Evolutionary conservation across 2,329 filamentous ascomycete genomes (phyloP), one percentile per base, ranked within the genome.

Genomic region (Xylaria sp.): DNA sequence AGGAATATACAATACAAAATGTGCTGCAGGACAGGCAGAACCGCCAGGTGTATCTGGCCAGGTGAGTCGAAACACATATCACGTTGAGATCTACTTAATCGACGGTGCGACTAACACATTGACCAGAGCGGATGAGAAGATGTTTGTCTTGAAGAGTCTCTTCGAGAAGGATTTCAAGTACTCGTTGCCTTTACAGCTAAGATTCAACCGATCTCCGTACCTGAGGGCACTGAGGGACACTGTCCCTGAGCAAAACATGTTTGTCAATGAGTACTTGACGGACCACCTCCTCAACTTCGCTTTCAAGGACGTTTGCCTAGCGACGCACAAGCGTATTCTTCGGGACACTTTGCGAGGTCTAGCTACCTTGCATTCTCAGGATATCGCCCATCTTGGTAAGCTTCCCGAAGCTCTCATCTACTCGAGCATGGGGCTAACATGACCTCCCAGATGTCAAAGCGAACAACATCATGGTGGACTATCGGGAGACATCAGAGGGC

Each of bases 391-490:
- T 74, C 74, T 78, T 37, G 79, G 78, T 78, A 72, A 61, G 73
- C 55, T 46, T 66, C 55, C 58, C 56, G 65, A 37, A 66, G 67
- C 71, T 54, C 18, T 32, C 70, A 4, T 15, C 7, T 32, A 5
- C 18, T 8, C 15, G 7, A 66, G 12, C 7, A 15, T 46, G 51
- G 23, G 55, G 44, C 64, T 71, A 55, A 72, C 52, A 15, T 50
- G 2, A 7, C 5, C 12, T 20, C 50, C 48, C 73, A 80, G 81
- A 84, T 72, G 81, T 83, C 69, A 84, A 84, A 73, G 75, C 81
- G 52, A 80, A 84, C 71, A 84, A 84, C 61, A 81, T 84, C 61
- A 78, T 84, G 74, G 66, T 84, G 13, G 80, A 83, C 65, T 82
- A 80, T 66, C 77, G 77, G 13, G 77, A 80, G 39, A 75, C 74